Base-by-base conservation (phyloP, 805 yeast species). In the Candida cerambycidarum region DNA sequence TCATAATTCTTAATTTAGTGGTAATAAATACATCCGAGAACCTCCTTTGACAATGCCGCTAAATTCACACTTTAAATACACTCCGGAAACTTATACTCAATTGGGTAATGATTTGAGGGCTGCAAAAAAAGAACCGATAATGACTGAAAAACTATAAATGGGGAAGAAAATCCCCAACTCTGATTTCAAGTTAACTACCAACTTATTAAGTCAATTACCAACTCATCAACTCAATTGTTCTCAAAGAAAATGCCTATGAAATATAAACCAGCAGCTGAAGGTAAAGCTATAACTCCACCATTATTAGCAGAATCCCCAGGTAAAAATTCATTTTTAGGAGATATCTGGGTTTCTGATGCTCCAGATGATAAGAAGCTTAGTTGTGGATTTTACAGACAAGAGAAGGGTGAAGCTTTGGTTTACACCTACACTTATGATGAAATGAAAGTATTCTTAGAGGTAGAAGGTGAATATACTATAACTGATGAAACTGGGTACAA, bases 301-400 rank as follows among this genome's bases (percentile, higher is more conserved):
- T 71, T 69, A 31, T 75, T 82, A 47, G 80, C 83, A 44, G 41
- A 36, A 31, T 71, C 83, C 43, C 81, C 82, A 62, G 83, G 83
- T 46, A 77, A 73, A 69, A 83, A 83, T 63, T 75, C 89, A 6
- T 83, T 79, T 71, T 71, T 83, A 48, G 84, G 86, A 42, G 89
- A 83, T 57, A 68, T 73, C 48, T 78, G 78, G 65, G 73, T 81
- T 32, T 77, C 84, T 15, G 80, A 78, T 19, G 82, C 81, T 42
- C 80, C 79, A 53, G 61, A 69, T 39, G 87, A 78, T 38, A 63
- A 80, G 58, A 79, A 78, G 59, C 78, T 83, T 50, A 63, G 82
- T 13, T 71, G 82, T 58, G 89, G 89, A 40, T 82, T 83, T 69
- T 83, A 78, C 75, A 75, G 70, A 56, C 88, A 83, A 65, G 83